These are phyloP conservation scores for Ceratocystis cubensis DNA, from an alignment of 2,329 filamentous ascomycete species.

Conservation along the genomic window DNA sequence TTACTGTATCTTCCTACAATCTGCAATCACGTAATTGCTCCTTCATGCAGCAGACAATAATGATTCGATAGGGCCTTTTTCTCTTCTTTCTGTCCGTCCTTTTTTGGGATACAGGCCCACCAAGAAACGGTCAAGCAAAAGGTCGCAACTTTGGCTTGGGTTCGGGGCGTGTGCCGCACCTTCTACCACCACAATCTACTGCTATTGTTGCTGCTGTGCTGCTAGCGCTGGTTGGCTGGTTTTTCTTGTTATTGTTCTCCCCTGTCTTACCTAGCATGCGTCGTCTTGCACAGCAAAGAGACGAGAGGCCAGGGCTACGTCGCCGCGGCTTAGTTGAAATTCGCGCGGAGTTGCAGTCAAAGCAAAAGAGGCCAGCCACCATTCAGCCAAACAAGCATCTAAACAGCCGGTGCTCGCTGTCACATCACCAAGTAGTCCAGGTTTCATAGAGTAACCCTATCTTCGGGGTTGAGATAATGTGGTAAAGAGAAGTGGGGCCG, in stretches of 20 bases:
- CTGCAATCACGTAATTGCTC: slow-evolving; percentile 9
- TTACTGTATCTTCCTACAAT: background rate
- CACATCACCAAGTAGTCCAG: background rate
- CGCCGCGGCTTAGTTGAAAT: background rate
- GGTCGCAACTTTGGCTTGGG: background rate
- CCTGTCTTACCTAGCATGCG: no score
- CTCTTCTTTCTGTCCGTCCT: background rate
- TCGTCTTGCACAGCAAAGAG: background rate
- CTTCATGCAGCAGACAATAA: background rate
- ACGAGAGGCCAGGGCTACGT: background rate
- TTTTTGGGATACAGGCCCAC: background rate
- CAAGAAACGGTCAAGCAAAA: slow-evolving; percentile 2
- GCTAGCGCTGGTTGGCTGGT: background rate
- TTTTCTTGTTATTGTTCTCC: background rate
- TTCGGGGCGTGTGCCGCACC: background rate
- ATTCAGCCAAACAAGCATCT: background rate
- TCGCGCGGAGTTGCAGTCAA: background rate
- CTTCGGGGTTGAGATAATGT: background rate
- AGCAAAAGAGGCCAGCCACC: background rate
- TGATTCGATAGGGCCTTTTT: background rate
- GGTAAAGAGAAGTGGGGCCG: background rate
- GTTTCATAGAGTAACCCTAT: background rate
- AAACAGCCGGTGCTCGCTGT: background rate
- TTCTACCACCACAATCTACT: background rate
- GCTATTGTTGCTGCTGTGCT: background rate